A percentile compares a stretch with the other conserved stretches of the same genome.
Conservation (phyloP, 2,329 filamentous ascomycete species). For the Teratosphaeria zuluensis region DNA sequence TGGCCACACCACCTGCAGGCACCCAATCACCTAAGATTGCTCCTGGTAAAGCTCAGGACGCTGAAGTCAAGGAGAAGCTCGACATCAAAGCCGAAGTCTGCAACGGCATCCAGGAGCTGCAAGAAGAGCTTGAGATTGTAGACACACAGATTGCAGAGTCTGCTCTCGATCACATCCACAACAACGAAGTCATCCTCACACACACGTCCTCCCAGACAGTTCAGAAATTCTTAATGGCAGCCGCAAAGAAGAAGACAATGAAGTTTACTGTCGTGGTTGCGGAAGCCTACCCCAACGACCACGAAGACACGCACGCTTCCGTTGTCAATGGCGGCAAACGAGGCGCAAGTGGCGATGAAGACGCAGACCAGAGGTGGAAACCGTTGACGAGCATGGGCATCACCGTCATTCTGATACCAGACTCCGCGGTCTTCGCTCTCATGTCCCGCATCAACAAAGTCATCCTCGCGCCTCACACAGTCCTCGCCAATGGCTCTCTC, state of each 20-base stretch:
- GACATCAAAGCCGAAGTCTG: constrained; percentile 85
- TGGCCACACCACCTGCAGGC: constrained; percentile 43
- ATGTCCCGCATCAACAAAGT: constrained; percentile 96
- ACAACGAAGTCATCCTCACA: constrained; percentile 84
- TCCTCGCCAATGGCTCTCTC: constrained; percentile 79
- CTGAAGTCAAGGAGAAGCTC: constrained; percentile 31
- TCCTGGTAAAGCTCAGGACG: constrained; percentile 26
- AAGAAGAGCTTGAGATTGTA: constrained; percentile 86
- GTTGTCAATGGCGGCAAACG: constrained; percentile 46
- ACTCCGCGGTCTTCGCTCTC: constrained; percentile 79
- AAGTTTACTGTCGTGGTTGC: constrained; percentile 86
- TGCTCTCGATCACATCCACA: constrained; percentile 84
- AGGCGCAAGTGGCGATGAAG: constrained; percentile 29
- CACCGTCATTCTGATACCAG: constrained; percentile 72
- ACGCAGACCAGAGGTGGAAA: constrained; percentile 57
- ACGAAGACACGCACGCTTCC: constrained; percentile 52
- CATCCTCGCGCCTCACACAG: constrained; percentile 75
- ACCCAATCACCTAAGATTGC: constrained; percentile 15
- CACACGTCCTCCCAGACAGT: constrained; percentile 79
- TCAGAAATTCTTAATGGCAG: constrained; percentile 79
- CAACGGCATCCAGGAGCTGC: constrained; percentile 88
- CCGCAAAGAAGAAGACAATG: constrained; percentile 61
- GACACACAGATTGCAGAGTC: constrained; percentile 88
- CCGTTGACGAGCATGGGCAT: constrained; percentile 69
- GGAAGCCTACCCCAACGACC: constrained; percentile 61